Evolutionary conservation across 202 grass and related monocot species (phyloP), one percentile per base, ranked within the genome.

Genomic region (Schoenoplectus triqueter): DNA sequence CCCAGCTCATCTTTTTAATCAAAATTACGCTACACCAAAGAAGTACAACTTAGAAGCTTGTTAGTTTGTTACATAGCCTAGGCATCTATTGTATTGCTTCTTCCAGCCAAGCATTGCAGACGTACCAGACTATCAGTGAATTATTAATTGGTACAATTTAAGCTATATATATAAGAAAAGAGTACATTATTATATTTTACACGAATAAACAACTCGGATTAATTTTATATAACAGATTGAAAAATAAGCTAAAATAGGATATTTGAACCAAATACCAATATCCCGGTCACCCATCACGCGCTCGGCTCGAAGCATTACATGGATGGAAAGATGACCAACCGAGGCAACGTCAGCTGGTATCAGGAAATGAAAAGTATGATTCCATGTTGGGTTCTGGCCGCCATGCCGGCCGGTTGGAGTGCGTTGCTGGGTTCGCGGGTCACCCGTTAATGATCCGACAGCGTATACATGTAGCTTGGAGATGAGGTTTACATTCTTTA

Each of bases 381-480:
- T 90, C 88, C 94, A 97, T 57, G 6, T 44, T 7, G 94, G 94
- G 84, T 92, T 78, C 22, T 89, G 70, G 14, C 87, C 85, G 31
- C 92, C 82, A 84, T 87, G 84, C 68, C 82, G 77, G 68, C 94
- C 89, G 6, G 92, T 73, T n/a, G 57, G 87, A 5, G 92, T 94
- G 80, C 85, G 86, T 85, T 91, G 88, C 2, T 66, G 83, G 15
- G 80, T 86, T 1, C 83, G 62, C 0, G 51, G 84, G 54, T 94
- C 81, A 65, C 85, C 81, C 8, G 92, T 89, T 82, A 94, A 66
- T 62, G 54, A 91, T 59, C 57, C 85, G 40, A 89, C 84, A 0
- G 88, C 94, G 84, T 94, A 97, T 60, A 89, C 92, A 15, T 94
- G 66, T 87, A 94, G 91, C 70, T 87, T 86, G 31, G 70, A 78